Evolutionary conservation across 805 yeast genomes (phyloP), one percentile per base, ranked within the genome.

Genomic region (Saccharomycopsis fibuligera): DNA sequence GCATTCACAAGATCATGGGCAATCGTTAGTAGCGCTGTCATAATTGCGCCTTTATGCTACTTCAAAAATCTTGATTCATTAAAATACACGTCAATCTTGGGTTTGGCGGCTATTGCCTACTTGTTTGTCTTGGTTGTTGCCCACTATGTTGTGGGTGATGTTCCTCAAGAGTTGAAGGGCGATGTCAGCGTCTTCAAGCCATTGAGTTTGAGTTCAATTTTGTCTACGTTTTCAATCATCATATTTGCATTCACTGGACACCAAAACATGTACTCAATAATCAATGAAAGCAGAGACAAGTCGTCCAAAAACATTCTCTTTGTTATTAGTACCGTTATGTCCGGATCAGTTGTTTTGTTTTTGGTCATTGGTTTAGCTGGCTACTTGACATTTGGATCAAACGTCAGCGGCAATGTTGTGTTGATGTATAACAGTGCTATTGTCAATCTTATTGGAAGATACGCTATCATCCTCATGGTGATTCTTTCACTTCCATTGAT

Each of bases 201-300:
- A 1, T 69, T 74, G 35, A 69, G 72, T 22, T 51, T 64, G 27
- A 66, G 66, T 45, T 74, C 75, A 1, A 60, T 77, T 5, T 65
- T 83, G 50, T 73, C 83, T 22, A 78, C 88, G 5, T 81, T 86
- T 58, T 84, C 86, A 23, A 81, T 86, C 48, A 75, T 85, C 33
- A 81, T 86, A 12, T 82, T 86, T 64, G 93, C 95, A 1, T 86
- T 75, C 63, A 84, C 91, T 0, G 88, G 93, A 44, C 84, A 84
- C 51, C 91, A 86, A 67, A 86, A 84, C 63, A 78, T 85, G 72
- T 83, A 81, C 61, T 80, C 88, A 8, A 83, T 86, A 45, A 76
- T 82, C 58, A 81, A 83, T 58, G 95, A 86, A 62, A 67, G 84
- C 54, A 65, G 75, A 36, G 73, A 78, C 54, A 75, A 77, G 42